Percentiles rank a stretch among this genome's conserved stretches.
Evolutionary conservation across 2,329 filamentous ascomycete species (phyloP).

Genomic region (Hymenoscyphus salicellus): DNA sequence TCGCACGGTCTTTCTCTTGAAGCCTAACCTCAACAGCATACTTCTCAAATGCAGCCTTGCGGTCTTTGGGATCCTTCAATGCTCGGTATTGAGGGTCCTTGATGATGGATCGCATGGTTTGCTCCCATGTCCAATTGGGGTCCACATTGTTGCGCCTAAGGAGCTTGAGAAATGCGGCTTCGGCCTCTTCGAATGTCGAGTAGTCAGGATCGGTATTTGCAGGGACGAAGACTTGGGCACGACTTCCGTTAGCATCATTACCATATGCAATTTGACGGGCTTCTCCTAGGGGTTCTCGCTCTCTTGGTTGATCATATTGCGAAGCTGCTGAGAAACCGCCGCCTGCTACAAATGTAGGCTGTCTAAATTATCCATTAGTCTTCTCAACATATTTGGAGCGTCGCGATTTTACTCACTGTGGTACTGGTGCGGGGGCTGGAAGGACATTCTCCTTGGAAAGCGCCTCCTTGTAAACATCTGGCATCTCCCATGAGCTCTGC

Average conservation of each 20-base stretch:
- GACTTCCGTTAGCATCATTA: constrained; percentile 47
- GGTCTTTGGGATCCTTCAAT: constrained; percentile 86
- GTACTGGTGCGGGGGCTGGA: constrained; percentile 39
- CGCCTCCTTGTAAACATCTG: constrained; percentile 74
- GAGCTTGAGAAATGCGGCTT: constrained; percentile 88
- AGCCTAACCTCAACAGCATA: constrained; percentile 85
- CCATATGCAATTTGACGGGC: constrained; percentile 57
- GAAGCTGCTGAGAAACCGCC: constrained; percentile 37
- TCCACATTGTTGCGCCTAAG: constrained; percentile 82
- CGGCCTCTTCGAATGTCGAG: constrained; percentile 77
- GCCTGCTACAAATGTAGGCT: constrained; percentile 44
- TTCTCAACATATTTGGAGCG: not conserved
- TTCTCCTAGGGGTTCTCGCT: constrained; percentile 47
- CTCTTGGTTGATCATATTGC: constrained; percentile 36
- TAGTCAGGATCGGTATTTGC: constrained; percentile 74
- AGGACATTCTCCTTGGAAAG: constrained; percentile 55
- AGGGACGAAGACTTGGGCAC: constrained; percentile 58
- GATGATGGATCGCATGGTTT: constrained; percentile 79
- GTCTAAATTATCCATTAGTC: constrained; percentile 20
- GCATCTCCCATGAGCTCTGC: constrained; percentile 93
- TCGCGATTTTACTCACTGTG: constrained; percentile 42
- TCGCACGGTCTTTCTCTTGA: constrained; percentile 91
- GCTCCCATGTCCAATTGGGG: constrained; percentile 89
- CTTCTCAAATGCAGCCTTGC: constrained; percentile 89
- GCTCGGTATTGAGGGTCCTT: constrained; percentile 91